Evolutionary conservation across 2,329 filamentous ascomycete genomes (phyloP), one percentile per base, ranked within the genome.

Genomic region (Diaporthe vaccinii): DNA sequence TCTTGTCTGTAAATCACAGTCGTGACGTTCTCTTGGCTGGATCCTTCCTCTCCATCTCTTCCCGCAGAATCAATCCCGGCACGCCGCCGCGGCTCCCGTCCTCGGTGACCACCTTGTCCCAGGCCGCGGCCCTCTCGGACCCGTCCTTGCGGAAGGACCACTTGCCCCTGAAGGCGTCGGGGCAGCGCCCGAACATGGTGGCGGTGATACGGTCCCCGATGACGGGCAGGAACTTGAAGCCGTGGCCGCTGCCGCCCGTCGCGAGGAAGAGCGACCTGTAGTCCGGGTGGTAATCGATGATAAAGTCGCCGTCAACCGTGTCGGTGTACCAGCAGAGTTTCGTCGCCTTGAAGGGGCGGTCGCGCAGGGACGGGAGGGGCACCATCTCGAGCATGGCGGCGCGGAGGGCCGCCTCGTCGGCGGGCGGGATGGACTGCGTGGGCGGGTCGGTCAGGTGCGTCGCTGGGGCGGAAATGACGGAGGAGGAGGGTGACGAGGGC

Each of bases 271-370:
- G 83, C 20, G 88, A 87, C 74, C 86, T 81, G 82, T 90, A 90
- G 22, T 86, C 83, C 0, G 93, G 93, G 79, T 95, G 93, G 82
- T 92, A 91, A 80, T 92, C 90, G 76, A 94, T 87, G 73, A 95
- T 87, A 85, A 94, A 95, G 80, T 95, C 91, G 31, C 90, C 93
- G 25, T 90, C 91, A 10, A 90, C 87, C 79, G 93, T 95, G 84
- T 95, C 93, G 7, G 91, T 91, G 82, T 95, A 95, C 93, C 93
- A 95, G 84, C 93, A 95, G 72, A 95, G 84, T 34, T 92, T 87
- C 2, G 91, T 93, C 72, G 86, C 85, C 75, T 84, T 84, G 84
- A 94, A 94, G 1, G 90, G 89, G 36, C 93, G 86, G 34, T 88
- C 86, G 68, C 86, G 87, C 25, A 94, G 86, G 14, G 86, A 86